Evolutionary conservation across 306 rosid genomes (phyloP), one percentile per base, ranked within the genome.

Genomic region (Oxytropis ochrocephala): DNA sequence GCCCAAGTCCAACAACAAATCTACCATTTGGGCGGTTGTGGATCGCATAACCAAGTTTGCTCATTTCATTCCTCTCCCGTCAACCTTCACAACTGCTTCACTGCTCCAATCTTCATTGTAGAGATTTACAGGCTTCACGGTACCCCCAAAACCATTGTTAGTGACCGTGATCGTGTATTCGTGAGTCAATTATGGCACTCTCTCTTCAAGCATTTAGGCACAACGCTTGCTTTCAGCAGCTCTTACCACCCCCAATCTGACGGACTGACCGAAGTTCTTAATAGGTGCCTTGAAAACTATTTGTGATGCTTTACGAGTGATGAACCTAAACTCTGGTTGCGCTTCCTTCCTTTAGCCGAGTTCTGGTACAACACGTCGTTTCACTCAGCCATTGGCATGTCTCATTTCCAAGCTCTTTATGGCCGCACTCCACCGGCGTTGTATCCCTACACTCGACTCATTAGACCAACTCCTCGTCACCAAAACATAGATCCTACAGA

Each of bases 1-100:
- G 0, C 27, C 53, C 0, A 0, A 2, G 0, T 21, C 41, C 0
- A 21, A 21, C 11, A 50, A 17, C 0, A 11, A 5, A 0, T 4
- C 36, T 9, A 8, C 11, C 0, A 42, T 63, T 3, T 43, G 30
- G 54, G 69, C 42, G 0, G 17, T 63, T 1, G 8, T 43, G 2
- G 69, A 63, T 12, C 3, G 54, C 0, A 0, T 63, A 0, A 21
- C 27, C 0, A 64, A 64, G 2, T 64, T 18, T 3, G 9, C 11
- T 0, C 54, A 43, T 5, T 63, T 63, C 4, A 11, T 0, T 17
- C 17, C 0, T 2, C 12, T 0, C 17, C 50, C 1, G 1, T 11
- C 0, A 7, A 8, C 3, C 17, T 18, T 1, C 1, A 11, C 0
- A 11, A 12, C 2, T 0, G 0, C 0, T 3, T 4, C 1, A 1